Base-by-base conservation (phyloP, 345 rosid species). In the Durio zibethinus region DNA sequence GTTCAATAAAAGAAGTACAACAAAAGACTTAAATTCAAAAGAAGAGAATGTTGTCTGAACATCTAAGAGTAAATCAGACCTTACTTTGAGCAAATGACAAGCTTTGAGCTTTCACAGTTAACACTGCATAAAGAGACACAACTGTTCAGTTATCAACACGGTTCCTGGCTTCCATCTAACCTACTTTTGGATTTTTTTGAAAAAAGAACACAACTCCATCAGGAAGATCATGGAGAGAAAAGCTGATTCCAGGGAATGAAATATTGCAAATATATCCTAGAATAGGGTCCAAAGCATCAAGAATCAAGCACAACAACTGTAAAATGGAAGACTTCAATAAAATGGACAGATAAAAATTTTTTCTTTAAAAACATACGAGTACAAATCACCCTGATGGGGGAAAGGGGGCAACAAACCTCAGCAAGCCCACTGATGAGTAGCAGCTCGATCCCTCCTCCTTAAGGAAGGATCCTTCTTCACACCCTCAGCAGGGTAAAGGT, bases 371-470 rank as follows among this genome's bases (percentile, higher is more conserved):
- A 77, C 12, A 77, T 10, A 29, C 12, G 62, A 70, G 20, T 25
- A 62, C 54, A 53, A 40, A 63, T 40, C 74, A 35, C 43, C 21
- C 63, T 0, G 6, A 38, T 10, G 45, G 38, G 64, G 23, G 35
- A 69, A n/a, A 14, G 15, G 7, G 50, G 76, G 43, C 33, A 78
- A 84, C 86, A 74, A 65, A 94, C 99, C 99, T 92, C 94, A 71
- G 97, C 99, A 82, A 95, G 94, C 79, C 98, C 94, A 75, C 96
- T 92, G 72, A 80, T 75, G 40, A 95, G 80, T 77, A 95, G 80
- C 87, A 95, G 78, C 80, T 95, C n/a, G n/a, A n/a, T n/a, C 99
- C 74, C 62, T 91, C 81, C 99, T 90, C 85, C 98, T 90, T 67
- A 90, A 21, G 53, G 74, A 76, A 50, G 94, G 88, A 82, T 95